Conservation (phyloP, 163 green algal genomes). For the Scenedesmus sp. region DNA sequence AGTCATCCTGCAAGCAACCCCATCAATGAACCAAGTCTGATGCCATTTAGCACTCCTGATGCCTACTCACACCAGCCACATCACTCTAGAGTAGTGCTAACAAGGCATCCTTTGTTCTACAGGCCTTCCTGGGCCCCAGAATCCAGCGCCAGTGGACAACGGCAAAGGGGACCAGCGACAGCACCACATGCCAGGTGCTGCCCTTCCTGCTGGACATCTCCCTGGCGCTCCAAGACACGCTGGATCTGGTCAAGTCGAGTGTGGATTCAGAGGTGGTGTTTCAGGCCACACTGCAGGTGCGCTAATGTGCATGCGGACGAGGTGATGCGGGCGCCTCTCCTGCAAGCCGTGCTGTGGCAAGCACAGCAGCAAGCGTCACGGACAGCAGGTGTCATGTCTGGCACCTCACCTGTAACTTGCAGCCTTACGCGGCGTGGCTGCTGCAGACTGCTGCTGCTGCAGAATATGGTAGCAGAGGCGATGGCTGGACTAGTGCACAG, state of each 20-base stretch:
- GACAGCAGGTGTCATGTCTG: neutral
- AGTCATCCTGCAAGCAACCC: neutral
- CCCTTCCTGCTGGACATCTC: slow-evolving; percentile 38
- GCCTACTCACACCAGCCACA: neutral
- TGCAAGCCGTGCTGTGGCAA: neutral
- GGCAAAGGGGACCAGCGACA: neutral
- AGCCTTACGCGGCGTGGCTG: neutral
- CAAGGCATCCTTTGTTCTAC: neutral
- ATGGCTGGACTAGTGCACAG: neutral
- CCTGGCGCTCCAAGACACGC: slow-evolving; percentile 12
- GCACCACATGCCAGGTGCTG: slow-evolving; percentile 25
- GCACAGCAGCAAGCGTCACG: no score
- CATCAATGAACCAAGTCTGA: neutral
- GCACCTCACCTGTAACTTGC: neutral
- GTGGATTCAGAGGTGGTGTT: slow-evolving; percentile 46
- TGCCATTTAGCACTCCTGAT: neutral
- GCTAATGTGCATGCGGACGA: neutral
- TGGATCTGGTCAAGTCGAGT: slow-evolving; percentile 35
- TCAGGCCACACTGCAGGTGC: slow-evolving; percentile 48
- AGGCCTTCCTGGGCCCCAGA: neutral
- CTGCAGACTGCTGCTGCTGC: neutral
- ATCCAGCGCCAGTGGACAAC: slow-evolving; percentile 23
- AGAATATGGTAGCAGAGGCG: neutral
- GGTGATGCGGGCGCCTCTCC: neutral
- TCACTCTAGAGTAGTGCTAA: neutral